Conservation (phyloP, 192 early-diverging fungal species). For the Podila verticillata region DNA sequence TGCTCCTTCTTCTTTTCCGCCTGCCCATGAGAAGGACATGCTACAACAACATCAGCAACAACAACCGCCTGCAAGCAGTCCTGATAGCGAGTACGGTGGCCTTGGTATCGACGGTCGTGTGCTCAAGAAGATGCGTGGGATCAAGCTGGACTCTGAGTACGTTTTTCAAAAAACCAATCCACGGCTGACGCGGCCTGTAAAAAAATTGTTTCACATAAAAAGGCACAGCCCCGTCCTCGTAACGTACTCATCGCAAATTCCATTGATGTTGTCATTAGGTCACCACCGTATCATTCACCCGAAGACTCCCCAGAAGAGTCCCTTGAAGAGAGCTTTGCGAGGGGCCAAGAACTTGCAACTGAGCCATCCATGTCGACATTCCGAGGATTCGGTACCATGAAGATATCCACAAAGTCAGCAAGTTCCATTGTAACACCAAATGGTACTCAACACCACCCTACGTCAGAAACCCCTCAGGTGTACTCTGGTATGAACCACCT, state of each 20-base stretch:
- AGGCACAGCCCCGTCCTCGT: not conserved
- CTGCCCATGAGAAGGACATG: not conserved
- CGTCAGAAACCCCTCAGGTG: not conserved
- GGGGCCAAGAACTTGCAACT: not conserved
- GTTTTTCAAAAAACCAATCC: not conserved
- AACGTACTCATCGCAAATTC: not conserved
- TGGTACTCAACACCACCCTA: not conserved
- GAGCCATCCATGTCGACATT: not conserved
- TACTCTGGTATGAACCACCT: slow-evolving; percentile 40
- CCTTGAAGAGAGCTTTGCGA: not conserved
- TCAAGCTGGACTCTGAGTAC: slow-evolving; percentile 44
- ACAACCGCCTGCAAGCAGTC: not conserved
- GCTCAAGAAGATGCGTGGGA: slow-evolving; percentile 28
- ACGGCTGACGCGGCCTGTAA: not conserved
- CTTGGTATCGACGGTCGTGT: slow-evolving; percentile 34
- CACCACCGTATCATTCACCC: not conserved
- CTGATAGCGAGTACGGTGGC: slow-evolving; percentile 21
- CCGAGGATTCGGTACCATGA: slow-evolving; percentile 11
- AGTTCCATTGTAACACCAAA: not conserved
- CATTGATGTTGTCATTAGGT: not conserved
- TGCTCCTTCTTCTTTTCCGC: not conserved
- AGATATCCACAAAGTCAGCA: slow-evolving; percentile 29
- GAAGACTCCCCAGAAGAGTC: not conserved
- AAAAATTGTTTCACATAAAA: not conserved
- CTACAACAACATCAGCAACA: slow-evolving; percentile 1